Base-by-base conservation (phyloP, 1,284 basidiomycete genomes). In the Papiliotrema terrestris region DNA sequence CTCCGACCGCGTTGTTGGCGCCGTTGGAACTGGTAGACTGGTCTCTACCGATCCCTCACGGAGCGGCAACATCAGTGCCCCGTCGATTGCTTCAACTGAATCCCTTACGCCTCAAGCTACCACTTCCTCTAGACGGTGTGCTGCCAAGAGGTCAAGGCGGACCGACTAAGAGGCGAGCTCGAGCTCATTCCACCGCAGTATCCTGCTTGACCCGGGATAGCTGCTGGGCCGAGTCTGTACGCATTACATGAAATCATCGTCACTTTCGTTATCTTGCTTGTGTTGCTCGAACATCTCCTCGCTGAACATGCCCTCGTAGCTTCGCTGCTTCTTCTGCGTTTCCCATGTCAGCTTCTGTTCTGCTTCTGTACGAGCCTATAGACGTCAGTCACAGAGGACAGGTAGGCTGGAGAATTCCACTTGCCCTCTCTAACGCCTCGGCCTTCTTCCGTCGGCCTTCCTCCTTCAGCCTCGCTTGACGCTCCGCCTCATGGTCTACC, bases 401-500 rank as follows among this genome's bases (percentile, higher is more conserved):
- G 52, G 45, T 48, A 14, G 41, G 22, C 20, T 42, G n/a, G 8
- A 11, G 4, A 35, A 23, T 39, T 37, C 17, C 20, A 67, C 80
- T 63, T 55, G 80, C 80, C 60, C 62, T 64, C 60, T 71, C 77
- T 47, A 72, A 76, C 1, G 88, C 89, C 2, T 81, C 83, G 0
- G 78, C 81, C 52, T 88, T 83, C 62, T 88, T 87, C 36, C 78
- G 76, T 4, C 84, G 82, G 32, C 82, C 84, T 74, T 94, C 91
- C 54, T 80, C 80, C 67, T 89, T 87, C 58, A 89, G 74, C n/a
- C 92, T 82, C 19, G 93, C 91, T 44, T 91, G 80, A 19, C 83
- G 81, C 65, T 96, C 92, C 55, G 88, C 83, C 72, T 98, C 94
- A 67, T 96, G 92, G 68, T 98, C 91, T 3, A 98, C 91, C 50